Conservation (phyloP, 768 basidiomycete genomes). For the Termitomyces sp. region DNA sequence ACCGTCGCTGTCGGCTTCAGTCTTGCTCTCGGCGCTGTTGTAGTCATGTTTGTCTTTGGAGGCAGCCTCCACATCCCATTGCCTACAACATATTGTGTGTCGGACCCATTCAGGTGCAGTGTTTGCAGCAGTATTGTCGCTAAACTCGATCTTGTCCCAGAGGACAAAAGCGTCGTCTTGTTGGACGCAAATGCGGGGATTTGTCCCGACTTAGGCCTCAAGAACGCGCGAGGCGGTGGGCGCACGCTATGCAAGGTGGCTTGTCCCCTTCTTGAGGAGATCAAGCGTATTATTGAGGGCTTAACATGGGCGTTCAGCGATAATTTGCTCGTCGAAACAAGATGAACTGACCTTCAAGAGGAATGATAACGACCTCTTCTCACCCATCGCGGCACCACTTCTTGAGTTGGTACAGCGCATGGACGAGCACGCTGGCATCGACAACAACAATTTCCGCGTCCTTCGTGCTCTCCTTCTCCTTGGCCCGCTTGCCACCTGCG, state of each 20-base stretch:
- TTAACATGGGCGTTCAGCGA: conserved; percentile 22
- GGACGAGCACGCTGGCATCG: conserved; percentile 78
- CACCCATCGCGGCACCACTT: conserved; percentile 76
- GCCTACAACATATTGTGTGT: conserved; percentile 76
- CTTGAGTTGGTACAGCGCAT: conserved; percentile 74
- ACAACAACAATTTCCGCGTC: conserved; percentile 75
- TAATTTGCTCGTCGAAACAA: background rate
- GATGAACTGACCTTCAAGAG: conserved; percentile 74
- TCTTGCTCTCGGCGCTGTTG: background rate
- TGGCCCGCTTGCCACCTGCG: no score
- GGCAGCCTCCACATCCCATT: conserved; percentile 67
- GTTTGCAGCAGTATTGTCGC: conserved; percentile 20
- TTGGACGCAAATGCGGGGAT: conserved; percentile 77
- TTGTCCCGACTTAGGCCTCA: conserved; percentile 81
- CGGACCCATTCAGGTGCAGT: conserved; percentile 80
- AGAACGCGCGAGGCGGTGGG: conserved; percentile 85
- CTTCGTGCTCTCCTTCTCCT: conserved; percentile 44
- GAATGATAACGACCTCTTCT: conserved; percentile 75
- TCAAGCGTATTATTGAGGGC: conserved; percentile 91
- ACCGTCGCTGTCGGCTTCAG: conserved; percentile 10
- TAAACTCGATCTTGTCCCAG: conserved; percentile 70
- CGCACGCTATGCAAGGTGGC: conserved; percentile 71
- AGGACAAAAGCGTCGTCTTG: conserved; percentile 77
- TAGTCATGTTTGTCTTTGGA: conserved; percentile 16
- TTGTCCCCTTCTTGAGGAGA: conserved; percentile 87